Evolutionary conservation across 169 alveolate genomes (phyloP), one percentile per base, ranked within the genome.

Genomic region (Plasmodium gonderi): DNA sequence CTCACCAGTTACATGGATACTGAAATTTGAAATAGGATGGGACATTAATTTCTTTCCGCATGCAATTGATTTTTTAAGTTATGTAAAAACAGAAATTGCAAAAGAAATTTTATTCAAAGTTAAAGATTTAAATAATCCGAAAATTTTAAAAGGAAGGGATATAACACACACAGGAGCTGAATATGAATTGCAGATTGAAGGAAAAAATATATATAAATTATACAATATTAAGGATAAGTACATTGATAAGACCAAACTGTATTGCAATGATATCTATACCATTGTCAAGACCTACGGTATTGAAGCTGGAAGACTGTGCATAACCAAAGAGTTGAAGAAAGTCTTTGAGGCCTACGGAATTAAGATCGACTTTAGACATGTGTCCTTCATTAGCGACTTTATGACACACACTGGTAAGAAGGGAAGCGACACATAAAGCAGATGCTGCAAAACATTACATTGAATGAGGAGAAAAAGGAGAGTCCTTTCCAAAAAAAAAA

Each of bases 321-420:
- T 98, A 23, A 98, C 98, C 8, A 97, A 97, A 47, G 99, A 99
- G 96, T 96, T 99, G 5, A 95, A 97, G 54, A 96, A 96, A 80
- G 99, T 99, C 17, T 99, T 99, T 95, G 96, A 97, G 40, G 99
- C 97, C 45, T 99, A 99, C 96, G 99, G 99, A 12, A 99, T 99
- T 80, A 95, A 96, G 40, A 99, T 98, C 33, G 98, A 99, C 96
- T 97, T 96, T 82, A 95, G 99, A 60, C 99, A 99, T 90, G 95
- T 99, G 92, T 96, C 98, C 44, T 95, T 99, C 90, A 97, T 99
- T 45, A 99, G 99, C 75, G 99, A 99, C 94, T 98, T 97, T 92
- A 98, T 99, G 97, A 99, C 99, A 2, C 97, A 97, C 90, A 96
- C 97, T 79, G 99, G 99, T 29, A 94, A 94, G 65, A 29, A 20